These are phyloP conservation scores for Phaeoacremonium minimum DNA, from an alignment of 2,329 filamentous ascomycete species.

Conservation along the genomic window DNA sequence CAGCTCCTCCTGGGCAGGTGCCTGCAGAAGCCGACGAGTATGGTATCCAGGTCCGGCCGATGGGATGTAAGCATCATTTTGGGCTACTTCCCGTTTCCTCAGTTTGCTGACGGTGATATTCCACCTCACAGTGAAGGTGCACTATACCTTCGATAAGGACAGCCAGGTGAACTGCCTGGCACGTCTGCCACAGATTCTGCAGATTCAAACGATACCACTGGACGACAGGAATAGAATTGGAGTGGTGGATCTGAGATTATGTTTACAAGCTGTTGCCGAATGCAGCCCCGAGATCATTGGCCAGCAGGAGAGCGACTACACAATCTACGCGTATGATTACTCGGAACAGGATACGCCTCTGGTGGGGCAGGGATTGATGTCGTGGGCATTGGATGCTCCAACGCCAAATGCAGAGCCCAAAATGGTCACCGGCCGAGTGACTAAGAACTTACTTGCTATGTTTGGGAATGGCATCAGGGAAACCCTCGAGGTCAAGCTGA, in stretches of 20 bases:
- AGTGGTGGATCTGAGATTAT: slow-evolving; percentile 80
- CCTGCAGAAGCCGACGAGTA: slow-evolving; percentile 33
- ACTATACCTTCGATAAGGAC: slow-evolving; percentile 92
- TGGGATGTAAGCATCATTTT: slow-evolving; percentile 52
- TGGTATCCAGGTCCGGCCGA: slow-evolving; percentile 55
- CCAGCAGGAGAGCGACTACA: slow-evolving; percentile 76
- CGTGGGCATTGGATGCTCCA: slow-evolving; percentile 64
- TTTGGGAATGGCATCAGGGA: slow-evolving; percentile 82
- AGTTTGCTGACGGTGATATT: slow-evolving; percentile 15
- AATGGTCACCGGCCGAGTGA: slow-evolving; percentile 84
- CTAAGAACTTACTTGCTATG: slow-evolving; percentile 77
- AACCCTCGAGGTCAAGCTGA: slow-evolving; percentile 89
- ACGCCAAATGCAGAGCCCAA: slow-evolving; percentile 54
- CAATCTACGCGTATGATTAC: slow-evolving; percentile 95
- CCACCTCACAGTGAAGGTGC: slow-evolving; percentile 72
- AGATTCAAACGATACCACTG: slow-evolving; percentile 74
- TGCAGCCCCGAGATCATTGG: slow-evolving; percentile 81
- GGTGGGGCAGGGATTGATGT: slow-evolving; percentile 93
- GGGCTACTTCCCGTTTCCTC: slow-evolving; percentile 12
- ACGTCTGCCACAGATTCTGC: slow-evolving; percentile 73
- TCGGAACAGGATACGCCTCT: slow-evolving; percentile 91
- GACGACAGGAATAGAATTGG: slow-evolving; percentile 81
- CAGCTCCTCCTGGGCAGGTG: slow-evolving; percentile 14
- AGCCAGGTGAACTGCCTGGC: slow-evolving; percentile 87
- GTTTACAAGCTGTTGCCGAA: slow-evolving; percentile 73